phyloP scores from a whole-genome alignment of 2,329 filamentous ascomycete genomes.

The Pseudonectria buxi region DNA sequence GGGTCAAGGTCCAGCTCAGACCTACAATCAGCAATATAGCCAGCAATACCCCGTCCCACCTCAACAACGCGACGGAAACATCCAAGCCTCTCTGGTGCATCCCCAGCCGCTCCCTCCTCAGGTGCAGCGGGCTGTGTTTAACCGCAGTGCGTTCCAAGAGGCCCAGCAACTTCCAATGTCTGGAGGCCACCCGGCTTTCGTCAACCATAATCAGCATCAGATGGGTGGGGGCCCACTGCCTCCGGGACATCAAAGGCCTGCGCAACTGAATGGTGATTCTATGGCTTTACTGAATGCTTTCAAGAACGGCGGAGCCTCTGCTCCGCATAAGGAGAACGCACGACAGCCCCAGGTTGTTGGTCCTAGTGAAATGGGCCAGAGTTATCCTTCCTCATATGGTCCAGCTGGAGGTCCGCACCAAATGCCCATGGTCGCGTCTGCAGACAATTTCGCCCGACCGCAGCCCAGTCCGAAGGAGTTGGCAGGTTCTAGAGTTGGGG shows the following conservation, averaged over 20 bases:
- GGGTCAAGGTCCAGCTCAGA: conserved; percentile 10
- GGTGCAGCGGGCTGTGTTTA: conserved; percentile 47
- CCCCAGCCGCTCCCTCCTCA: conserved; percentile 50
- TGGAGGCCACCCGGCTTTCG: conserved; percentile 5
- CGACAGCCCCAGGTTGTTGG: conserved; percentile 5
- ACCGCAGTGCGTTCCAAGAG: conserved; percentile 27
- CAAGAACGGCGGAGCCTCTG: conserved; percentile 24
- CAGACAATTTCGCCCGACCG: conserved; percentile 7
- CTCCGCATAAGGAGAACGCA: conserved; percentile 16
- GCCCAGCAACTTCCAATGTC: conserved; percentile 9
- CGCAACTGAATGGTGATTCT: conserved; percentile 34
- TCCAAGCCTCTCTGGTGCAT: conserved; percentile 24
- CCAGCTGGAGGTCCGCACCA: conserved; percentile 7
- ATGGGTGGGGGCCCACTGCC: conserved; percentile 1
- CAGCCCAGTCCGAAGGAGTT: conserved; percentile 22
- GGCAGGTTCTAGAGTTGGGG: conserved; percentile 19
- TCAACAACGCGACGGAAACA: conserved; percentile 17
- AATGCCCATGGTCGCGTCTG: background rate
- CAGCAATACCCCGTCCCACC: conserved; percentile 11
- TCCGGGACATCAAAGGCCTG: conserved; percentile 13
- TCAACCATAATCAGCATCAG: conserved; percentile 13
- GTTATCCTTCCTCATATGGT: conserved; percentile 8
- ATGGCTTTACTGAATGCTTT: conserved; percentile 40
- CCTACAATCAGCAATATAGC: conserved; percentile 10
- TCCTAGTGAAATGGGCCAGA: conserved; percentile 6